Evolutionary conservation across 1,284 basidiomycete genomes (phyloP), one percentile per base, ranked within the genome.

Genomic region (Singerocomus inundabilis): DNA sequence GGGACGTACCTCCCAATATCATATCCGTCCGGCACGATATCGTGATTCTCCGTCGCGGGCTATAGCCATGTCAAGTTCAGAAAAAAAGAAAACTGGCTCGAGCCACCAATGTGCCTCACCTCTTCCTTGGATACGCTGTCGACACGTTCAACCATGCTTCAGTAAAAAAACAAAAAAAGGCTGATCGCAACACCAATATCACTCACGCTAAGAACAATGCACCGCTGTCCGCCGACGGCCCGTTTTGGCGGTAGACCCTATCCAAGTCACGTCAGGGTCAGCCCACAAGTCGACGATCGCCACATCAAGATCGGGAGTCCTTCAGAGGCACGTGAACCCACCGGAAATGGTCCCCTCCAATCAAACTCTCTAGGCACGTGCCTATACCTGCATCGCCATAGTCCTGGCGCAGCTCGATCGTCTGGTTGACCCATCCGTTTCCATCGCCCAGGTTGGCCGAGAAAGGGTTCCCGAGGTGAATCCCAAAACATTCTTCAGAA

Each of bases 331-430:
- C 5, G 16, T 44, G 18, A 33, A 52, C 52, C 33, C 48, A 80
- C 80, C 82, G 72, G 59, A 86, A 79, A 60, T 85, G 84, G 59
- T 86, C 84, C 0, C 84, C 85, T 4, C 85, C 84, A 31, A 81
- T 72, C 43, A 83, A 63, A 50, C 71, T 78, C 64, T 86, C 84
- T 12, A 82, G 61, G 56, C 85, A 86, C 12, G 82, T 85, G 15
- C 82, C 85, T 8, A 72, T 8, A 16, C 56, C 55, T 0, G 76
- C 29, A 56, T 72, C 55, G 3, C 77, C 79, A 52, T 71, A 86
- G 59, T 85, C 82, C 58, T 83, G 70, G 34, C 85, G 79, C 45
- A 85, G 67, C 63, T 85, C 84, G 15, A 77, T 54, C 36, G 72
- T 73, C 71, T 84, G 71, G 51, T 70, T 66, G 18, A 72, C 65